Evolutionary conservation across 768 basidiomycete genomes (phyloP), one percentile per base, ranked within the genome.

Genomic region (Tylopilus subfusipes): DNA sequence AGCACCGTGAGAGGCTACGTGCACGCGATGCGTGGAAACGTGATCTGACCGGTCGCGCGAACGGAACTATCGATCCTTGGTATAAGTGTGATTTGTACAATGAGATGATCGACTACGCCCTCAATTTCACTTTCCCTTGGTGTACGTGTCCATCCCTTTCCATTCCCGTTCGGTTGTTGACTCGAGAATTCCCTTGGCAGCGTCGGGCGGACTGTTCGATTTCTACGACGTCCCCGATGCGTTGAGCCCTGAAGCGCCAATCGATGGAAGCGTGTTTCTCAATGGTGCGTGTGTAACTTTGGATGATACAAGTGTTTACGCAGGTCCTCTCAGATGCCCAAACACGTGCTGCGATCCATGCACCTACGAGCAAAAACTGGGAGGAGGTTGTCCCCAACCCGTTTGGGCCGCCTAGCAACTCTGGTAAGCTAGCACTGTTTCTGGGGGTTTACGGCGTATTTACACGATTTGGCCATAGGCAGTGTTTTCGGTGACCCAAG

Each of bases 51-150:
- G 72, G 74, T 11, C 73, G 82, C 33, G 66, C 79, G 4, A 83
- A 83, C 56, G 83, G 78, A 11, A 81, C 80, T 2, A 78, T 84
- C 49, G 78, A 84, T 65, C 74, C 82, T 19, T 80, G 75, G 78
- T 85, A 84, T 55, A 77, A 78, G 5, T 89, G 88, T 64, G 73
- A 81, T 50, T 62, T 88, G 6, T 76, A 81, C 50, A 75, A 78
- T 46, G 82, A 84, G 70, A 78, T 84, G 68, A 59, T 86, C 29
- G 86, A 88, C 63, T 88, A 88, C 63, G 84, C 86, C 8, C 46
- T 82, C 55, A 89, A 88, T 63, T 88, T 78, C 64, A 86, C 86
- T 0, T 82, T 76, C 63, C 88, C 87, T 1, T 80, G 79, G 79
- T 63, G 74, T 81, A 66, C 25, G 76, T 55, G 24, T 44, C 27